Evolutionary conservation across 2,329 filamentous ascomycete species (phyloP), one percentile per base, ranked within the genome.

Genomic region (Penicillium sp.): DNA sequence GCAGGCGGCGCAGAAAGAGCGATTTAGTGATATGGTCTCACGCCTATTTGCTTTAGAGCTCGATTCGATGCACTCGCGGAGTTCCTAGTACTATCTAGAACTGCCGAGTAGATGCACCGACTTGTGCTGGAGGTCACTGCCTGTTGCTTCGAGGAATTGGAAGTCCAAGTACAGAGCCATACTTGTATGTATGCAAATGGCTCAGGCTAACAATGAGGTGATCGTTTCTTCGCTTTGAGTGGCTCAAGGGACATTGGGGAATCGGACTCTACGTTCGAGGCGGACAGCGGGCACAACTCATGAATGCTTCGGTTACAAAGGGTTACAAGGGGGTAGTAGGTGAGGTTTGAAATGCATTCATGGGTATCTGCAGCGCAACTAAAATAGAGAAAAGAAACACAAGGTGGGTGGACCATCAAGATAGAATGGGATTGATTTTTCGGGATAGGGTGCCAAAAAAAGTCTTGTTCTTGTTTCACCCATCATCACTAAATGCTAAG

Each of bases 281-380:
- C n/a, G n/a, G 44, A 65, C 51, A 59, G 30, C 51, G 52, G 49
- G 58, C 68, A 71, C 67, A 66, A 30, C 69, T 62, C 67, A 70
- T 69, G 69, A 72, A 71, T 71, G 70, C 69, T 67, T 60, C 61
- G 29, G 9, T n/a, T 30, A 58, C 56, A 55, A 58, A 63, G 59
- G 62, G 57, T 66, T 71, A 70, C 69, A 67, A 65, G 59, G 61
- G 66, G 63, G 60, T 48, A 67, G 57, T 49, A 45, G 57, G 58
- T 65, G 62, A 66, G 58, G 65, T 68, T 44, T 66, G 61, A 67
- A 76, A 75, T 74, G 73, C 73, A 76, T 76, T 76, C 75, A 76
- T 74, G 74, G 75, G 75, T 76, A 76, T 76, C 75, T 76, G 75
- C 73, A 66, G 69, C 60, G 72, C 56, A 60, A 60, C 58, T 58